Base-by-base conservation (phyloP, 2,329 filamentous ascomycete genomes). In the Fusarium liriodendri region DNA sequence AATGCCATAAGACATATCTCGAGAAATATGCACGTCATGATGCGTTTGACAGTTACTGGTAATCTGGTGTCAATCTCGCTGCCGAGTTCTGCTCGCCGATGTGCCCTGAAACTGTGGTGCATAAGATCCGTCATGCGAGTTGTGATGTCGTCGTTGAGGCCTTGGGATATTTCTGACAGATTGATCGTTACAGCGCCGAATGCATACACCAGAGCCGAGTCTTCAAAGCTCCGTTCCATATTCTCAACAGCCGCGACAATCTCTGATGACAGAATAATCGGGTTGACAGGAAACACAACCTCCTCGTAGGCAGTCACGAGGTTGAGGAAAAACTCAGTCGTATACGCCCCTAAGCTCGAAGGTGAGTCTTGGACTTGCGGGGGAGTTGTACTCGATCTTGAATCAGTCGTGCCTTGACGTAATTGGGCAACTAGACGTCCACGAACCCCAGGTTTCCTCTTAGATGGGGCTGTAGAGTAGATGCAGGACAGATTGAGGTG, bases 1-100 rank as follows among this genome's bases (percentile, higher is more conserved):
- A 88, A 82, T 1, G 83, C 83, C 83, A 88, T 86, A n/a, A 87
- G 80, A 72, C 83, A 87, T 55, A 88, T 89, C 69, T 89, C 85
- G 13, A 89, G 82, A 64, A 88, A 89, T 20, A 89, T 80, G 20
- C 84, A 86, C 6, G 85, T 87, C 80, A 88, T 85, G 5, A 86
- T 82, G 20, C 85, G 82, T 52, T 85, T 83, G 18, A 87, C 81
- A 0, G 83, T 85, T 2, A 84, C 81, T 0, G 81, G 82, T 1
- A 84, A 78, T 2, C 83, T 81, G 18, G 82, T 81, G 1, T 81
- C 78, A 7, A 83, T 79, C 3, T 80, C 75, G 60, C 80, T 45
- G 1, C 40, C 62, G 11, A 74, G 9, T 9, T 63, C 85, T 75
- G 57, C 76, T 16, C 76, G 73, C 8, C 73, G 77, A 45, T 82